These are phyloP conservation scores for Termitomyces sp. DNA, from an alignment of 1,284 basidiomycete genomes.

Conservation along the genomic window DNA sequence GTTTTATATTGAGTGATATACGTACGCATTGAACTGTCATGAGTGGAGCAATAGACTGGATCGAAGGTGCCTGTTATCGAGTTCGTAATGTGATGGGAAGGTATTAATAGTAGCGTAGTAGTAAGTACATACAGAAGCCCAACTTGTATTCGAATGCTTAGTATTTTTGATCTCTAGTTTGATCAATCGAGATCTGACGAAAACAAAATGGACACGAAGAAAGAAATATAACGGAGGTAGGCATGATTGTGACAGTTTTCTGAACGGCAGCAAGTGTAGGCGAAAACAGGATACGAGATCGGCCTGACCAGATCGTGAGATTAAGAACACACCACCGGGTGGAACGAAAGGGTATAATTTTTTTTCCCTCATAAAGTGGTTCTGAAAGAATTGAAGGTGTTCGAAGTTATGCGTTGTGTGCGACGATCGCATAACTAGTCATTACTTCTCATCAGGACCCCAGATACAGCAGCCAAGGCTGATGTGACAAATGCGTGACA, in stretches of 20 bases:
- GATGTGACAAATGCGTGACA: slow-evolving; percentile 16
- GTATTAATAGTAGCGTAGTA: too few species aligned
- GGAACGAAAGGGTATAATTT: not conserved
- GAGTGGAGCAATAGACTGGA: not conserved
- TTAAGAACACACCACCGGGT: not conserved
- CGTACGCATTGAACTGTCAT: not conserved
- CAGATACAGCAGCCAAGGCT: slow-evolving; percentile 9
- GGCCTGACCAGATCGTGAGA: not conserved
- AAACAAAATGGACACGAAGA: too few species aligned
- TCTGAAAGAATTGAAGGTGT: too few species aligned
- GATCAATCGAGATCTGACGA: not conserved
- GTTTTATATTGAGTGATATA: not conserved
- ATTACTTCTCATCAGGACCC: slow-evolving; percentile 11
- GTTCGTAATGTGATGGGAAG: not conserved
- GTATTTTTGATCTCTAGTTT: not conserved
- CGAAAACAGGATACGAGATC: not conserved
- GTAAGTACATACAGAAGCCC: not conserved
- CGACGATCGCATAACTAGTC: not conserved
- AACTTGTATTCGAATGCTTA: too few species aligned
- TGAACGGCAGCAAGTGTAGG: too few species aligned
- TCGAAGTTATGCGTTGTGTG: too few species aligned
- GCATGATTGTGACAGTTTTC: not conserved
- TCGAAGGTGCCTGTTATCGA: not conserved
- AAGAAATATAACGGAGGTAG: not conserved
- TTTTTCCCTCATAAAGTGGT: too few species aligned